phyloP scores from a whole-genome alignment of 2,329 filamentous ascomycete species.

The Claviceps citrina region DNA sequence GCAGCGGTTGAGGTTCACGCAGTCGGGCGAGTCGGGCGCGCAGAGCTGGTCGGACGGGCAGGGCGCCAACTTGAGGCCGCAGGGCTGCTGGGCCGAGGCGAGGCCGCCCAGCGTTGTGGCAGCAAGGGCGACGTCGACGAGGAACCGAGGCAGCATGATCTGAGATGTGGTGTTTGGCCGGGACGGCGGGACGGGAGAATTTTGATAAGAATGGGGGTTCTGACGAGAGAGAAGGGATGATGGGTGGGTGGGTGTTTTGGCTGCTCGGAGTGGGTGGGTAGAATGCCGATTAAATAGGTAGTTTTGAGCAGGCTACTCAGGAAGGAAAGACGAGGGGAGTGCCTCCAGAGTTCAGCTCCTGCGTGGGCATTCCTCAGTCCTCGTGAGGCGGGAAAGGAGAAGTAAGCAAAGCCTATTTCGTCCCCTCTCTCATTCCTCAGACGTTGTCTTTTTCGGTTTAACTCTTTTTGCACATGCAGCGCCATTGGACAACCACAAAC shows the following conservation, averaged over 20 bases:
- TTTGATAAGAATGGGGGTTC: too few species aligned
- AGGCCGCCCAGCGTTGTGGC: too few species aligned
- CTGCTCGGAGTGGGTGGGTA: too few species aligned
- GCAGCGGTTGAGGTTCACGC: conserved; percentile 16
- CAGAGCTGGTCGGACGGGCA: conserved; percentile 15
- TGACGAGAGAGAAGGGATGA: too few species aligned
- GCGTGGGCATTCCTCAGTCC: background rate
- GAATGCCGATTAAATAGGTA: too few species aligned
- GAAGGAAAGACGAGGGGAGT: background rate
- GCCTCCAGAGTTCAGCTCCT: background rate
- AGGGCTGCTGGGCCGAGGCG: conserved; percentile 7
- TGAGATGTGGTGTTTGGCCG: background rate
- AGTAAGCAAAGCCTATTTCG: too few species aligned
- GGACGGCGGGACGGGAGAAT: background rate
- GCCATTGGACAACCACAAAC: background rate
- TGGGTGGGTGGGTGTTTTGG: too few species aligned
- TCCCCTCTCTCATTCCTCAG: background rate
- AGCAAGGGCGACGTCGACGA: conserved; percentile 11
- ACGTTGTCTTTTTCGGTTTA: too few species aligned
- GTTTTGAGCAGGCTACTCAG: too few species aligned
- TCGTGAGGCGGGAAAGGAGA: too few species aligned
- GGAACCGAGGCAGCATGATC: conserved; percentile 12
- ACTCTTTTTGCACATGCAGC: background rate
- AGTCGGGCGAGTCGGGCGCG: conserved; percentile 10
- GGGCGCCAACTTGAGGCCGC: conserved; percentile 16